phyloP scores from a whole-genome alignment of 805 yeast genomes.

The Saccharomycodes ludwigii region DNA sequence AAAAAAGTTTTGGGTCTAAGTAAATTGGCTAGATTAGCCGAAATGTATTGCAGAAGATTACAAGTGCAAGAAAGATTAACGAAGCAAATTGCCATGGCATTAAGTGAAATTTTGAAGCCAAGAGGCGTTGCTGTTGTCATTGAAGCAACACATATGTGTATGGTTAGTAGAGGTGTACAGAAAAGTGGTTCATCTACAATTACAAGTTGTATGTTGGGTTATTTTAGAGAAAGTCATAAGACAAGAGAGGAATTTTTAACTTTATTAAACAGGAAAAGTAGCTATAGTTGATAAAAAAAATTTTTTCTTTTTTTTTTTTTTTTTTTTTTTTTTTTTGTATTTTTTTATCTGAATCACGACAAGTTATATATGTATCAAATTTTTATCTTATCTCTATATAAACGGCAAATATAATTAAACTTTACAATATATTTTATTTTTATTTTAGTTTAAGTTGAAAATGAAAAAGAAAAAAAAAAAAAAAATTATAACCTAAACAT shows the following conservation, averaged over 20 bases:
- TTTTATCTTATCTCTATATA: too few relatives aligned
- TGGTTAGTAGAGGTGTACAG: slow-evolving; percentile 97
- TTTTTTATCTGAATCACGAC: too few relatives aligned
- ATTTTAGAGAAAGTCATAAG: slow-evolving; percentile 85
- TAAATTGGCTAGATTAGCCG: slow-evolving; percentile 90
- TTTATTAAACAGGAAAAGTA: slow-evolving; percentile 47
- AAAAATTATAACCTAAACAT: too few relatives aligned
- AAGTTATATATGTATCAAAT: too few relatives aligned
- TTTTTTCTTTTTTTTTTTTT: too few relatives aligned
- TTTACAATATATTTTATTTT: too few relatives aligned
- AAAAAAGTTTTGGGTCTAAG: slow-evolving; percentile 85
- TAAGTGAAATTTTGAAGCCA: slow-evolving; percentile 82
- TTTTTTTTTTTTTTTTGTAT: too few relatives aligned
- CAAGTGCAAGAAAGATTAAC: slow-evolving; percentile 98
- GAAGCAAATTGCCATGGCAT: slow-evolving; percentile 93
- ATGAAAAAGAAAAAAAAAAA: too few relatives aligned
- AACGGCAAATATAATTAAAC: too few relatives aligned
- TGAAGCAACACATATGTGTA: slow-evolving; percentile 97
- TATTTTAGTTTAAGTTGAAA: too few relatives aligned
- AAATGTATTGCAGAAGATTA: slow-evolving; percentile 88
- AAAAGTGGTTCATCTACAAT: slow-evolving; percentile 88
- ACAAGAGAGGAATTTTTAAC: slow-evolving; percentile 94
- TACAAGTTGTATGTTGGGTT: slow-evolving; percentile 95
- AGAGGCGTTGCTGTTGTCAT: slow-evolving; percentile 97
- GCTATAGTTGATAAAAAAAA: slow-evolving; percentile 4